phyloP scores from a whole-genome alignment of 169 alveolate genomes.

The Eimeria zaria region DNA sequence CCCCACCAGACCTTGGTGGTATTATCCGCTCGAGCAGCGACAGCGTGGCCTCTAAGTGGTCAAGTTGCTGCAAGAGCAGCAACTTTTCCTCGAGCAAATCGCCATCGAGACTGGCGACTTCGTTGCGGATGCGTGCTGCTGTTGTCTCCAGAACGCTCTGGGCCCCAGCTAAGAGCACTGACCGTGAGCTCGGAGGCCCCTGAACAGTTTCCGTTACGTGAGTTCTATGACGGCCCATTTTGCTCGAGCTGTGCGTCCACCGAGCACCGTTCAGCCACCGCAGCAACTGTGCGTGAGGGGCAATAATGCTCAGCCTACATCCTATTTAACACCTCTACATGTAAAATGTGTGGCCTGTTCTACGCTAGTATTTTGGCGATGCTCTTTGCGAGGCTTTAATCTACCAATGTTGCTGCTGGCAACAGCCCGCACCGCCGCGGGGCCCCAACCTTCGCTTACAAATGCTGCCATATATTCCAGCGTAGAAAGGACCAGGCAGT shows the following conservation, averaged over 20 bases:
- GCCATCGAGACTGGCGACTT: slow-evolving; percentile 54
- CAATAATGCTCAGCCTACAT: slow-evolving; percentile 42
- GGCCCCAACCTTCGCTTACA: slow-evolving; percentile 10
- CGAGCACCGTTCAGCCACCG: slow-evolving; percentile 42
- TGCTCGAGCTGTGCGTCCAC: slow-evolving; percentile 21
- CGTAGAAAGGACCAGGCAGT: not conserved
- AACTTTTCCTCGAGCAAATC: slow-evolving; percentile 72
- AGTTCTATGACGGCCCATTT: slow-evolving; percentile 62
- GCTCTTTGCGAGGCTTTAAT: not conserved
- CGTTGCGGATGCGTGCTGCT: slow-evolving; percentile 68
- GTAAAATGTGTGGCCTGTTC: not conserved
- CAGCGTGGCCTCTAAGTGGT: slow-evolving; percentile 65
- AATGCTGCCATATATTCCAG: not conserved
- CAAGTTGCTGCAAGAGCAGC: slow-evolving; percentile 60
- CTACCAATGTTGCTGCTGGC: slow-evolving; percentile 39
- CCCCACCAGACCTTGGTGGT: slow-evolving; percentile 20
- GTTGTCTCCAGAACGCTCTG: slow-evolving; percentile 74
- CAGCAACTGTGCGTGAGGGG: slow-evolving; percentile 46
- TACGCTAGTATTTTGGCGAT: not conserved
- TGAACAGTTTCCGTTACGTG: slow-evolving; percentile 62
- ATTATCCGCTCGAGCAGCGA: slow-evolving; percentile 38
- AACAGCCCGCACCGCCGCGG: slow-evolving; percentile 54
- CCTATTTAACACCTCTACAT: not conserved
- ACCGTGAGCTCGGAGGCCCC: slow-evolving; percentile 71
- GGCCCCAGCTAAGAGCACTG: slow-evolving; percentile 48